These are phyloP conservation scores for Cryptosporidium felis DNA, from an alignment of 169 alveolate genomes.

Conservation along the genomic window DNA sequence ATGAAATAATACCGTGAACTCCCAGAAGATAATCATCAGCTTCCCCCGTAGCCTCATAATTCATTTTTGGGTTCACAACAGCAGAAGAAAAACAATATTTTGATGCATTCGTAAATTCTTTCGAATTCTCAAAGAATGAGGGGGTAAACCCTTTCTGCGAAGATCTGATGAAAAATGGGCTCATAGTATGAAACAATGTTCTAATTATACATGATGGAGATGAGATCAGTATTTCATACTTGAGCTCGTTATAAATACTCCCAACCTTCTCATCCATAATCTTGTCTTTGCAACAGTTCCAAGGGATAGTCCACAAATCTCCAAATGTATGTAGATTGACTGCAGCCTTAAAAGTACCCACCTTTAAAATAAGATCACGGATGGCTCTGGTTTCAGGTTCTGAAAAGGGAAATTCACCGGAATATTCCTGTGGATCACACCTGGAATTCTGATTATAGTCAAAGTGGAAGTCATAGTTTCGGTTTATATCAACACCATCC, in stretches of 20 bases:
- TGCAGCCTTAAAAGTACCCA: slow-evolving; percentile 45
- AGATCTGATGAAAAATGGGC: slow-evolving; percentile 4
- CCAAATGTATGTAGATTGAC: slow-evolving; percentile 73
- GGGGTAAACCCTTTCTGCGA: not conserved
- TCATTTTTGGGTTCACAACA: slow-evolving; percentile 69
- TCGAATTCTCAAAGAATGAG: slow-evolving; percentile 14
- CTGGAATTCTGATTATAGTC: not conserved
- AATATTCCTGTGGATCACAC: slow-evolving; percentile 73
- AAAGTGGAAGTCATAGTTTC: slow-evolving; percentile 63
- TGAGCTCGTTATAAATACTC: slow-evolving; percentile 47
- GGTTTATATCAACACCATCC: slow-evolving; percentile 71
- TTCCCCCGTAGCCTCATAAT: slow-evolving; percentile 84
- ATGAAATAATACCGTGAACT: slow-evolving; percentile 75
- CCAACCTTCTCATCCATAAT: slow-evolving; percentile 19
- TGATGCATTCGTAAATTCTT: slow-evolving; percentile 28
- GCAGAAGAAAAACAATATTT: slow-evolving; percentile 60
- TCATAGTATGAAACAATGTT: not conserved
- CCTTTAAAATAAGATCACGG: slow-evolving; percentile 3
- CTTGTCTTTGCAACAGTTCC: slow-evolving; percentile 73
- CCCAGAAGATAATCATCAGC: slow-evolving; percentile 87
- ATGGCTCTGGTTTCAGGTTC: slow-evolving; percentile 76
- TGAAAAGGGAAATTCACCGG: slow-evolving; percentile 73
- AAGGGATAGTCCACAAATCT: slow-evolving; percentile 74
- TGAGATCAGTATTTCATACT: slow-evolving; percentile 38
- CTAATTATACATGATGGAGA: slow-evolving; percentile 65